Percentiles rank a stretch among this genome's conserved stretches.
Conservation (phyloP, 768 basidiomycete genomes). For the Zangia roseola region DNA sequence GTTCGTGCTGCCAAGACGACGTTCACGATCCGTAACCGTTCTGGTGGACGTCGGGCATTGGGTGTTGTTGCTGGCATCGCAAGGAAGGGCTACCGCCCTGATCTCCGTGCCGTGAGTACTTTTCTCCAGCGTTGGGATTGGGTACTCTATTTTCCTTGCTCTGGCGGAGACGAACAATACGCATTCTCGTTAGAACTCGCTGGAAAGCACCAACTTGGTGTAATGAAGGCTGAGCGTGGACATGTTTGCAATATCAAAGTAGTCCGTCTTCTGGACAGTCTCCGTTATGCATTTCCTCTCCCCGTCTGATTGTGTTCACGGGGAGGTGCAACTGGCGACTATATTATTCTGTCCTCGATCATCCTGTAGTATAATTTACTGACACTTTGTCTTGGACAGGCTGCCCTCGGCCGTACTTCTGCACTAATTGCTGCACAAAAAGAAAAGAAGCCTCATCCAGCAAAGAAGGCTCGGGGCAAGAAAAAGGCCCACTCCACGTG, state of each 20-base stretch:
- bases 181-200: constrained; percentile 95
- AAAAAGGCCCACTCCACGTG: constrained; percentile 47
- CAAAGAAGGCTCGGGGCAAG: constrained; percentile 66
- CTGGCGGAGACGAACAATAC: constrained; percentile 22
- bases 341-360: constrained; percentile 16
- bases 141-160: not conserved
- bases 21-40: constrained; percentile 60
- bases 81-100: constrained; percentile 73
- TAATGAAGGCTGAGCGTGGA: constrained; percentile 92
- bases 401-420: constrained; percentile 73
- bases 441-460: constrained; percentile 63
- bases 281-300: constrained; percentile 21
- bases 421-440: constrained; percentile 68
- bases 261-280: constrained; percentile 22
- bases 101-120: constrained; percentile 69
- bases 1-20: constrained; percentile 50
- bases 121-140: not conserved
- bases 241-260: constrained; percentile 78
- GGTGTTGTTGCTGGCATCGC: constrained; percentile 60
- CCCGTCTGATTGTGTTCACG: constrained; percentile 21
- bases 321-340: constrained; percentile 35
- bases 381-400: constrained; percentile 41
- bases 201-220: constrained; percentile 56
- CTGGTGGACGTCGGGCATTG: constrained; percentile 67
- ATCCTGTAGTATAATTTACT: constrained; percentile 50